Conservation (phyloP, 2,329 filamentous ascomycete genomes). For the Penicillium sp. region DNA sequence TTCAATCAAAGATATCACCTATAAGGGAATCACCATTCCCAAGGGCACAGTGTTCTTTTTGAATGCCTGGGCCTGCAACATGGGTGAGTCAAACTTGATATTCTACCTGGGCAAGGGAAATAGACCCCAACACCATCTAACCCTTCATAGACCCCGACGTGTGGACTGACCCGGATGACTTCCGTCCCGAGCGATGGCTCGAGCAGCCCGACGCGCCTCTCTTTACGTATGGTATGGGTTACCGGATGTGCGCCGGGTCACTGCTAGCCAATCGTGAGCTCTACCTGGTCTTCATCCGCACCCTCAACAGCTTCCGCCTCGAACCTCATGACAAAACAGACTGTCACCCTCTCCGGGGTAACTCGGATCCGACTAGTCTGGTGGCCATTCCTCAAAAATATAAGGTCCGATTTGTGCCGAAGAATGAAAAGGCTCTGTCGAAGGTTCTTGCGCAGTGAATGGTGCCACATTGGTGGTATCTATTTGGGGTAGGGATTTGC, state of each 20-base stretch:
- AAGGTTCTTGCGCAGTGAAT: conserved; percentile 30
- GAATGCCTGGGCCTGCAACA: conserved; percentile 61
- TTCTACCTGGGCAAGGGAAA: neutral
- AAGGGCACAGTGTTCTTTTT: conserved; percentile 57
- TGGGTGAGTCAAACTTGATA: conserved; percentile 42
- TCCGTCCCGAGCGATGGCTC: conserved; percentile 56
- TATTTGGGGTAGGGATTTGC: neutral
- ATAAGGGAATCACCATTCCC: conserved; percentile 51
- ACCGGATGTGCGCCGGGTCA: conserved; percentile 59
- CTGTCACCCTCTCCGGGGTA: conserved; percentile 52
- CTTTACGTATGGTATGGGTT: conserved; percentile 59
- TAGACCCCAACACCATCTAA: neutral
- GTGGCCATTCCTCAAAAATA: conserved; percentile 54
- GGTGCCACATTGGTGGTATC: neutral
- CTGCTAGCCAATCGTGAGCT: conserved; percentile 57
- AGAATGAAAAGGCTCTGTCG: conserved; percentile 41
- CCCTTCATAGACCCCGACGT: conserved; percentile 41
- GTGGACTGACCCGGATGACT: conserved; percentile 52
- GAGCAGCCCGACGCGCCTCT: conserved; percentile 56
- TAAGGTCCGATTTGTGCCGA: conserved; percentile 51
- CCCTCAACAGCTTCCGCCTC: conserved; percentile 54
- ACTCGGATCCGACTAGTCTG: conserved; percentile 53
- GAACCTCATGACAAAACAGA: conserved; percentile 48
- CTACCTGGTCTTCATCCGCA: conserved; percentile 56
- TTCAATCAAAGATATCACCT: conserved; percentile 52